Evolutionary conservation across 345 rosid genomes (phyloP).

Genomic region (Excoecaria cochinchinensis): DNA sequence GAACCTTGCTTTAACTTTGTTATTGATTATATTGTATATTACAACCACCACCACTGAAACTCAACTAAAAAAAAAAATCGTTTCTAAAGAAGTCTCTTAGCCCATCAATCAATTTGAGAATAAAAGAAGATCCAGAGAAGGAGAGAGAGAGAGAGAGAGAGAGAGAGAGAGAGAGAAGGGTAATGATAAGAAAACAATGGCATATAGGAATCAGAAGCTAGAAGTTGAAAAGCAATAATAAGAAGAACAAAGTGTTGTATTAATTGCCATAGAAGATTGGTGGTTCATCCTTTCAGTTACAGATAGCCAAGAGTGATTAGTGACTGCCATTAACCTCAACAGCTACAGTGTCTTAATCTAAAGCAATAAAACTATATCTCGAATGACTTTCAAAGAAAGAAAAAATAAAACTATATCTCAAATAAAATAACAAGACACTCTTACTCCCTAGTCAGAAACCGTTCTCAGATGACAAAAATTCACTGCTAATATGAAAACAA

Average conservation of each 20-base stretch:
- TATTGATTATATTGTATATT: too few species aligned
- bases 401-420: background rate
- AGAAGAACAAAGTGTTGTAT: background rate
- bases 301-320: background rate
- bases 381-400: background rate
- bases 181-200: background rate
- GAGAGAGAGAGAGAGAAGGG: too few species aligned
- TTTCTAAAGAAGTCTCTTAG: background rate
- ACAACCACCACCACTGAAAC: background rate
- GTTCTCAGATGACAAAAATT: conserved; percentile 12
- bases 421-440: background rate
- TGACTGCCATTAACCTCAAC: background rate
- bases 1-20: too few species aligned
- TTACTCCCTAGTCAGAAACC: background rate
- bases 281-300: background rate
- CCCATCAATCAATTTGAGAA: background rate
- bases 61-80: background rate
- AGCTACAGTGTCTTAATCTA: background rate
- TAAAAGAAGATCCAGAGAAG: conserved; percentile 1
- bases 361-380: conserved; percentile 13
- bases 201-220: background rate
- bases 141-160: background rate
- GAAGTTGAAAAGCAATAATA: background rate
- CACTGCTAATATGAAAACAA: too few species aligned
- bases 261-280: background rate